Evolutionary conservation across 768 basidiomycete genomes (phyloP), one percentile per base, ranked within the genome.

Genomic region (Rhizopogon vinicolor): DNA sequence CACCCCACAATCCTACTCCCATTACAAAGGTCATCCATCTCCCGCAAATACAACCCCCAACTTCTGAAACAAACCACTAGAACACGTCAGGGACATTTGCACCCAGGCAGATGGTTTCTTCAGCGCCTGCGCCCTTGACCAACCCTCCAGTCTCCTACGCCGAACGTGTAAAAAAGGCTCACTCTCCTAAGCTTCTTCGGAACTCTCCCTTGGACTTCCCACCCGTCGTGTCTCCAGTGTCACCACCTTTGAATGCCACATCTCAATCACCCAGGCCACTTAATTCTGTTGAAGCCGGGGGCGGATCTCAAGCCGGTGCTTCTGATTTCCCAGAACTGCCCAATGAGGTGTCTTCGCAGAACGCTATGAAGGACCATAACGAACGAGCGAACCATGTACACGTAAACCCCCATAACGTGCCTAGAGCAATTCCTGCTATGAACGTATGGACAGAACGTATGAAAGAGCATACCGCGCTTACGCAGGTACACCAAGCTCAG

Each of bases 61-160:
- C 35, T 35, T 35, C 35, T 35, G 31, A 7, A 33, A 33, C 31
- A 33, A 33, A 22, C 19, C 18, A 48, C 46, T 18, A 48, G 33
- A 33, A 19, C 46, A 35, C 33, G 35, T 19, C 19, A 49, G 48
- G 48, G 22, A 37, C 48, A 35, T 49, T 49, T 49, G 48, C 46
- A 37, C 35, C 13, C 48, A 22, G 33, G 53, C 56, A 46, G 40
- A 70, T 70, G 69, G 60, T 64, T 62, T 72, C 68, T 59, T 70
- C 63, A 45, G 63, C 59, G 31, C 58, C 68, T 46, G 55, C 65
- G 35, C 39, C 66, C 40, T 61, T 66, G 54, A 70, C 70, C 51
- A 68, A 67, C 42, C 73, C 73, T 59, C 66, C 75, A 54, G 75
- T 83, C 48, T 86, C 85, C 29, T 87, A 86, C 60, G 81, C 81